Percentiles rank a stretch among this genome's conserved stretches.
phyloP scores from a whole-genome alignment of 2,329 filamentous ascomycete species.

The Penicillium nordicum region DNA sequence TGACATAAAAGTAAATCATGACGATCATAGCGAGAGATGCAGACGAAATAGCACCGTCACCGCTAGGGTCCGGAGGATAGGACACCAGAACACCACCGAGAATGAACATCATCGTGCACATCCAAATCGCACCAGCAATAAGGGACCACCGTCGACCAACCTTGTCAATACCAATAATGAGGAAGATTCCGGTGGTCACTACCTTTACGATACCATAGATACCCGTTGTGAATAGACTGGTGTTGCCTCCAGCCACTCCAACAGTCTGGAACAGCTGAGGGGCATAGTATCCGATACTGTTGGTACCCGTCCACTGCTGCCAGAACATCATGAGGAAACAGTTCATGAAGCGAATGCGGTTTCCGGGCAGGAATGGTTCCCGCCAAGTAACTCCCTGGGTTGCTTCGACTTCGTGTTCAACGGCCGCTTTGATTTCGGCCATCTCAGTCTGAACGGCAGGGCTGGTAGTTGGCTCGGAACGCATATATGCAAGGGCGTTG shows the following conservation, averaged over 20 bases:
- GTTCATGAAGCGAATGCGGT: constrained; percentile 64
- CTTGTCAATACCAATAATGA: constrained; percentile 87
- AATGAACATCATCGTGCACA: constrained; percentile 83
- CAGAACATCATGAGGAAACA: constrained; percentile 72
- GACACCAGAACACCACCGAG: constrained; percentile 62
- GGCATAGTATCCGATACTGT: constrained; percentile 66
- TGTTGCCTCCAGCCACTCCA: constrained; percentile 72
- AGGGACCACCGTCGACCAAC: constrained; percentile 78
- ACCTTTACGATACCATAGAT: constrained; percentile 66
- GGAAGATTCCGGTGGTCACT: constrained; percentile 66
- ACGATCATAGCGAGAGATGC: neutral
- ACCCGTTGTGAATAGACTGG: constrained; percentile 70
- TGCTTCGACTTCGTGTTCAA: constrained; percentile 59
- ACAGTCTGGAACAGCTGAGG: constrained; percentile 58
- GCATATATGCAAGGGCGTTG: constrained; percentile 61
- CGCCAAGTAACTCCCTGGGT: constrained; percentile 62
- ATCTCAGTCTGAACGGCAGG: constrained; percentile 75
- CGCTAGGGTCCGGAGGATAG: neutral
- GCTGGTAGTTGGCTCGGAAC: constrained; percentile 68
- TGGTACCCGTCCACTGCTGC: constrained; percentile 78
- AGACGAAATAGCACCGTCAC: neutral
- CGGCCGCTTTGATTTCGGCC: constrained; percentile 83
- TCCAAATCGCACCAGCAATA: constrained; percentile 71
- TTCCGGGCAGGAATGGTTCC: constrained; percentile 56
- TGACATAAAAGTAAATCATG: constrained; percentile 47